These are phyloP conservation scores for Jasminum sambac DNA, from an alignment of 257 asterid genomes.

Conservation along the genomic window DNA sequence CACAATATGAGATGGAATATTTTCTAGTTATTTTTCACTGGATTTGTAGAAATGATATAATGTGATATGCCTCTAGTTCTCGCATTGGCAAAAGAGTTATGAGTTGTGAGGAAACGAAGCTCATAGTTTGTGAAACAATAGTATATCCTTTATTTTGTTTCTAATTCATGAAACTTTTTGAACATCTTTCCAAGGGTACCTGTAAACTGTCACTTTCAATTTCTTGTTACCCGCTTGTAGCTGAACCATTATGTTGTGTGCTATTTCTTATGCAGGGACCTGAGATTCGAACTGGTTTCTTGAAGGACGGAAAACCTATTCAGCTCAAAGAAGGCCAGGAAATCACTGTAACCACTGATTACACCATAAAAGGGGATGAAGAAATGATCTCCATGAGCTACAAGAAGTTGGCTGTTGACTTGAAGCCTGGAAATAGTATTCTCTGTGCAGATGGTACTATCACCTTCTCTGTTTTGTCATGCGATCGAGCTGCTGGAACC, in stretches of 20 bases:
- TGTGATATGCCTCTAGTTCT: not conserved
- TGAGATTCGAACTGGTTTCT: conserved; percentile 84
- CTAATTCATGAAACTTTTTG: not conserved
- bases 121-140: not conserved
- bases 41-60: not conserved
- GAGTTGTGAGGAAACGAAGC: not conserved
- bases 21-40: not conserved
- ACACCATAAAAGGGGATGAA: conserved; percentile 70
- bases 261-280: conserved; percentile 57
- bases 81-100: not conserved
- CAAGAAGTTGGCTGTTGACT: conserved; percentile 63
- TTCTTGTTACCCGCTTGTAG: conserved; percentile 10
- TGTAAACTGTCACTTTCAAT: not conserved
- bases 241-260: conserved; percentile 3
- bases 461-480: conserved; percentile 65
- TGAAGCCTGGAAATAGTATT: conserved; percentile 69
- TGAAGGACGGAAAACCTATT: conserved; percentile 67
- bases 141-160: not conserved
- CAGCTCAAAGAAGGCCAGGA: conserved; percentile 78
- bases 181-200: not conserved
- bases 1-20: not conserved
- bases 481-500: conserved; percentile 60
- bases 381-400: conserved; percentile 73
- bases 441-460: conserved; percentile 85
- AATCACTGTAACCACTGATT: conserved; percentile 68